These are phyloP conservation scores for Aspergillus sp. DNA, from an alignment of 2,329 filamentous ascomycete species.

Conservation along the genomic window DNA sequence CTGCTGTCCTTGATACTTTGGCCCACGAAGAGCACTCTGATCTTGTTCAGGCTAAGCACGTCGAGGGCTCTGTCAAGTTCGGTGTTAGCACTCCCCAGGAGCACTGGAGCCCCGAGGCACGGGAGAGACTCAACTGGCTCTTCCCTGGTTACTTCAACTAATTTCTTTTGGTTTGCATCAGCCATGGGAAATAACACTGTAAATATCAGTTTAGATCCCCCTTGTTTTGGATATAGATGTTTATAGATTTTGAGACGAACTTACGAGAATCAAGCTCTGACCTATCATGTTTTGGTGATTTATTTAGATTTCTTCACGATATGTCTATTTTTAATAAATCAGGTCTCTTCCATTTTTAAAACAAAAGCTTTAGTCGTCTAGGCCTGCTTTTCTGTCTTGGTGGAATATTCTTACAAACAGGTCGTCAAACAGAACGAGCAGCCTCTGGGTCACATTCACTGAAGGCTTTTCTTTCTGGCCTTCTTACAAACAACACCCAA, in stretches of 20 bases:
- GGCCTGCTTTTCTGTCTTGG: no score
- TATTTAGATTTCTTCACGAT: no score
- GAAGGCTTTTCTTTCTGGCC: no score
- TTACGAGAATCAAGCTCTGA: background rate
- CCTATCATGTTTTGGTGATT: no score
- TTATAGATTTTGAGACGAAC: slow-evolving; percentile 1
- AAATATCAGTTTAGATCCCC: background rate
- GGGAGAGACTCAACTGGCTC: slow-evolving; percentile 77
- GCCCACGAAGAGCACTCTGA: slow-evolving; percentile 71
- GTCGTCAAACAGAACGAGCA: no score
- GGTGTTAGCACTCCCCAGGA: slow-evolving; percentile 80
- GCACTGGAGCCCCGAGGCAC: slow-evolving; percentile 67
- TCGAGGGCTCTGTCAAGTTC: slow-evolving; percentile 70
- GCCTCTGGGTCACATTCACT: no score
- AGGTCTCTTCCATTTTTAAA: no score
- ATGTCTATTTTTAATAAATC: no score
- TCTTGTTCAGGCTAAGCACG: slow-evolving; percentile 74
- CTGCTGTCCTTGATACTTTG: slow-evolving; percentile 80
- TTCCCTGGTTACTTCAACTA: slow-evolving; percentile 73
- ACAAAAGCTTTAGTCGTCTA: no score
- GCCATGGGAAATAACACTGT: background rate
- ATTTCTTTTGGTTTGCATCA: background rate
- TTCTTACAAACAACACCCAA: no score
- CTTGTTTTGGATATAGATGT: background rate
- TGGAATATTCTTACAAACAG: no score